Base-by-base conservation (phyloP, 208 protist genomes). In the Vickermania spadyakhi region DNA sequence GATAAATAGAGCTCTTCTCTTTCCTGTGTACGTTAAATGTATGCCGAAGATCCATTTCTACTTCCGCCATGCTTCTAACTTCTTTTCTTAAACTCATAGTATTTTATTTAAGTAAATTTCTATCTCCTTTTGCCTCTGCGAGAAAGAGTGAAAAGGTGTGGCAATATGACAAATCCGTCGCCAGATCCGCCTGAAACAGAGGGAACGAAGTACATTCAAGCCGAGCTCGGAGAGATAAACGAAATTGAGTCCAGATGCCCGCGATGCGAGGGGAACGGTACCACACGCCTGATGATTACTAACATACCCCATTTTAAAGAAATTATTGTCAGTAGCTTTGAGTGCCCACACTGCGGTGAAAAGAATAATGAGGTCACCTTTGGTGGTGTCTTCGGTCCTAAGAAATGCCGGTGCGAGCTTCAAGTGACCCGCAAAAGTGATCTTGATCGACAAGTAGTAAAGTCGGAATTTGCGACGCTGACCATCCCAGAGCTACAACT, bases 371-470 rank as follows among this genome's bases (percentile, higher is more conserved):
- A 96, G 56, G 77, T 96, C 0, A 83, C 79, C 29, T 96, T 96
- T 64, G 88, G 87, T n/a, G 89, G 89, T 50, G 55, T 62, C 0
- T 96, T 92, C 64, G 84, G 76, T 3, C 69, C 80, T 1, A 94
- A 91, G 65, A 83, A 81, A 60, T 70, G 93, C 28, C 77, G 84
- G 31, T 89, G 93, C 60, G 84, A 92, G 62, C 68, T 97, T 30
- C 63, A 89, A 59, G 87, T 96, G 58, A 76, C 73, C 45, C 70
- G 77, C 51, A 77, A 79, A 58, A 79, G 82, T 51, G 96, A 98
- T 69, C 66, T 98, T 58, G 72, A 97, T 52, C 76, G 94, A 13
- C 86, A 96, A 67, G 84, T 98, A 28, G 93, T 98, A 14, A 96
- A 97, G 63, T 96, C 90, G 22, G 86, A 97, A 62, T 93, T 80